phyloP scores from a whole-genome alignment of 2,329 filamentous ascomycete genomes.

The Phialophora tarda region DNA sequence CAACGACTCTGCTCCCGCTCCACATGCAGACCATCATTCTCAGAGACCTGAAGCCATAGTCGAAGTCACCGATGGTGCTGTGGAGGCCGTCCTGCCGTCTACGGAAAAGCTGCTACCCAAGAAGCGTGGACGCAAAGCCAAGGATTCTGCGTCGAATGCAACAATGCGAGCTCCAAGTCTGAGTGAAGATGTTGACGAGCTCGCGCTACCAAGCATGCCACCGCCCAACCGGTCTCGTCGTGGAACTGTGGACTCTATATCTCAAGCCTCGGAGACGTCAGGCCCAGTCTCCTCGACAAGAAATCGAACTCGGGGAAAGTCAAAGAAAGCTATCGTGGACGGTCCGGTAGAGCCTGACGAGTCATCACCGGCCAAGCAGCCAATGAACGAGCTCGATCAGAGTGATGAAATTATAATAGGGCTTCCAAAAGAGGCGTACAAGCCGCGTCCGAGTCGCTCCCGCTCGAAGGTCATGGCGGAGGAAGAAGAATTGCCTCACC shows the following conservation, averaged over 20 bases:
- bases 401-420: constrained; percentile 38
- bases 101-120: constrained; percentile 26
- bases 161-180: constrained; percentile 22
- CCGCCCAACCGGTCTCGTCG: constrained; percentile 19
- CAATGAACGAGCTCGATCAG: constrained; percentile 36
- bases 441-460: constrained; percentile 39
- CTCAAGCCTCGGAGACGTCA: constrained; percentile 34
- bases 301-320: constrained; percentile 28
- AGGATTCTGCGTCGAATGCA: constrained; percentile 23
- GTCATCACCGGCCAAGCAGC: constrained; percentile 25
- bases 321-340: constrained; percentile 24
- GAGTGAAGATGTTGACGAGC: constrained; percentile 28
- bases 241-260: constrained; percentile 36
- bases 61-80: neutral
- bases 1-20: constrained; percentile 11
- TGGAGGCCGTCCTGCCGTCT: neutral
- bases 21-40: neutral
- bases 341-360: constrained; percentile 1
- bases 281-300: constrained; percentile 21
- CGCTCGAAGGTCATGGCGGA: constrained; percentile 32
- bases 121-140: constrained; percentile 38
- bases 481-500: constrained; percentile 16
- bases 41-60: neutral
- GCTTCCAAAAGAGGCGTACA: constrained; percentile 39
- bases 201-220: constrained; percentile 16